A percentile compares a stretch with the other conserved stretches of the same genome.
Evolutionary conservation across 352 stramenopile species (phyloP).

Genomic region (Phytophthora podocarpi): DNA sequence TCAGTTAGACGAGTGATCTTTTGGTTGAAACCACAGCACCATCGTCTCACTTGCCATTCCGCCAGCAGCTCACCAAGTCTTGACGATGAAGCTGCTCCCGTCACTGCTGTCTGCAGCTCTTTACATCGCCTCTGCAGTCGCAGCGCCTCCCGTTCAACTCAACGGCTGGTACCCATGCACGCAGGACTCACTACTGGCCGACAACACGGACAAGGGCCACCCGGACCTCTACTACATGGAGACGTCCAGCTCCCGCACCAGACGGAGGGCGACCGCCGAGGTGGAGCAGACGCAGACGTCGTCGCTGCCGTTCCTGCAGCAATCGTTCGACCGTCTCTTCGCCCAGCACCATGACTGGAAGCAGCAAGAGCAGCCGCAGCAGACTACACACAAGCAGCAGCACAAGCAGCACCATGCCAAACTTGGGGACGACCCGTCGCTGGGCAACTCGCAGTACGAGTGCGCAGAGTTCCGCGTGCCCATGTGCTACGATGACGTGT

Average conservation of each 20-base stretch:
- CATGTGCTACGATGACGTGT: conserved; percentile 75
- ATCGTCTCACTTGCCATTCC: conserved; percentile 18
- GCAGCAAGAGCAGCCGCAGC: too few relatives aligned
- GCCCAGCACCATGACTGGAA: conserved; percentile 31
- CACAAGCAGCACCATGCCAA: conserved; percentile 16
- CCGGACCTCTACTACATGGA: conserved; percentile 49
- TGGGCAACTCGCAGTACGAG: conserved; percentile 40
- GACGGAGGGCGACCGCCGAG: conserved; percentile 12
- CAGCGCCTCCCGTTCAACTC: conserved; percentile 36
- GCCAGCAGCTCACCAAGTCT: conserved; percentile 1
- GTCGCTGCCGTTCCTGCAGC: conserved; percentile 40
- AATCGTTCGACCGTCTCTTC: conserved; percentile 44
- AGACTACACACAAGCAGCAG: conserved; percentile 4
- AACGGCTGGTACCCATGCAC: conserved; percentile 72
- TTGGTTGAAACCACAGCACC: neutral
- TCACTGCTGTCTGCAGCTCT: conserved; percentile 2
- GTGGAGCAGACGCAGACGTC: conserved; percentile 4
- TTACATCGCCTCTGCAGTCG: neutral
- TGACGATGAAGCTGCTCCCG: conserved; percentile 10
- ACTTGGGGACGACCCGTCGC: neutral
- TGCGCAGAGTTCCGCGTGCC: conserved; percentile 71
- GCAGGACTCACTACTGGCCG: conserved; percentile 33
- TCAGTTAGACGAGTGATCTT: neutral
- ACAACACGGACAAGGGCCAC: conserved; percentile 28
- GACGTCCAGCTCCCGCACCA: conserved; percentile 11